phyloP scores from a whole-genome alignment of 768 basidiomycete species.

The Xerocomellus intermedius region DNA sequence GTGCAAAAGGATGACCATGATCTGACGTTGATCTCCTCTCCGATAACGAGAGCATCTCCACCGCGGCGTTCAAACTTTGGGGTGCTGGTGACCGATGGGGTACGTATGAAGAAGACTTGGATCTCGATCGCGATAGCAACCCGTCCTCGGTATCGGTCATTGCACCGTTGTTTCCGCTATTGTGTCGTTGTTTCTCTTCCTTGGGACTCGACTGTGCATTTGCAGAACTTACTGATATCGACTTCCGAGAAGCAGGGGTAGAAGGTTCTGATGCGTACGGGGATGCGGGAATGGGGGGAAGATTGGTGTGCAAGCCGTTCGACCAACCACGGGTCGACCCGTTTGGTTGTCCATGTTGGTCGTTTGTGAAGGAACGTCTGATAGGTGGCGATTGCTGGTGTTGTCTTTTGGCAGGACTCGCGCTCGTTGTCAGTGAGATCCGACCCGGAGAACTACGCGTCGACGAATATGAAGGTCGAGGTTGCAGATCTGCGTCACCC shows the following conservation, averaged over 20 bases:
- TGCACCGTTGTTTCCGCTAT: conserved; percentile 27
- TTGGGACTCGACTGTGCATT: conserved; percentile 34
- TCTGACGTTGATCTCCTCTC: conserved; percentile 32
- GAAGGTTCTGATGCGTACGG: conserved; percentile 64
- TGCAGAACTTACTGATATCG: conserved; percentile 32
- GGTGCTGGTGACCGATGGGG: conserved; percentile 56
- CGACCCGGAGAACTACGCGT: conserved; percentile 33
- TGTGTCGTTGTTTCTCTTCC: conserved; percentile 33
- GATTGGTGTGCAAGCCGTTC: conserved; percentile 35
- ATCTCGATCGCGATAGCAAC: conserved; percentile 44
- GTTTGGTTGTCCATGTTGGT: conserved; percentile 26
- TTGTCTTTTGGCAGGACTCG: conserved; percentile 28
- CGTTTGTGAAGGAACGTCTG: conserved; percentile 35
- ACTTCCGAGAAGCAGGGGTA: conserved; percentile 52
- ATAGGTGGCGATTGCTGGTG: conserved; percentile 24
- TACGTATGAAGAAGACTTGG: conserved; percentile 56
- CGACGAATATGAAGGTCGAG: conserved; percentile 35
- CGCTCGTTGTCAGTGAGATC: conserved; percentile 21
- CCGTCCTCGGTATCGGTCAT: conserved; percentile 35
- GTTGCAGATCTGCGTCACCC: conserved; percentile 22
- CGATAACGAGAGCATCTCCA: conserved; percentile 54
- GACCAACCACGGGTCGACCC: conserved; percentile 32
- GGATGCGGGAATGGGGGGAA: conserved; percentile 69
- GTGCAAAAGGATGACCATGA: conserved; percentile 20
- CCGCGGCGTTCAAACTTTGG: conserved; percentile 70